Percentiles rank a stretch among this genome's conserved stretches.
These are phyloP conservation scores for Fusarium palustre DNA, from an alignment of 2,329 filamentous ascomycete genomes.

Conservation along the genomic window DNA sequence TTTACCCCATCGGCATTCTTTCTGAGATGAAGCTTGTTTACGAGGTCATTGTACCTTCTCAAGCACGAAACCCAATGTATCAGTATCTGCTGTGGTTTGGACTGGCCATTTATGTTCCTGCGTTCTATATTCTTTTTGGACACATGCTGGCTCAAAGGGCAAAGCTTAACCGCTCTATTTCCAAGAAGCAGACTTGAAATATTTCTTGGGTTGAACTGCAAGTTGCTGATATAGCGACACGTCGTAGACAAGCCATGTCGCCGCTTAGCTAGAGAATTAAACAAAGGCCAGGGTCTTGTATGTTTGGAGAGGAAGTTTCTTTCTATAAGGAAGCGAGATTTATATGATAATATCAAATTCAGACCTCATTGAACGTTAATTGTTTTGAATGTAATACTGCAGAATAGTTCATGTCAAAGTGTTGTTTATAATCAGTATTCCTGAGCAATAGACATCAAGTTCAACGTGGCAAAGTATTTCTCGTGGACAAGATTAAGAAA, in stretches of 20 bases:
- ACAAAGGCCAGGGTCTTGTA: background rate
- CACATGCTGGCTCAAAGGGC: constrained; percentile 42
- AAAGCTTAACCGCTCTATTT: constrained; percentile 1
- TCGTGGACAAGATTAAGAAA: background rate
- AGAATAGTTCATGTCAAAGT: background rate
- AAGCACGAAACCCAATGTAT: constrained; percentile 24
- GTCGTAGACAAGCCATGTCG: background rate
- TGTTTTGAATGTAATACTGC: background rate
- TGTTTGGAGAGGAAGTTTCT: background rate
- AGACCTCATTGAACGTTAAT: background rate
- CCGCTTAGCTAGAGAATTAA: background rate
- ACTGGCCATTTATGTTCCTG: constrained; percentile 22
- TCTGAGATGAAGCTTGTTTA: constrained; percentile 39
- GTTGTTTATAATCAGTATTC: background rate
- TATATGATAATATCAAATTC: background rate
- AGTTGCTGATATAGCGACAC: background rate
- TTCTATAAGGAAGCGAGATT: background rate
- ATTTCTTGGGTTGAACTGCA: rapidly evolving
- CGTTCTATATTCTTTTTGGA: constrained; percentile 33
- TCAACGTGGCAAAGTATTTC: background rate
- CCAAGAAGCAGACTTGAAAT: constrained; percentile 5
- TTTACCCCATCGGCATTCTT: constrained; percentile 36
- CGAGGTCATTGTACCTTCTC: constrained; percentile 34
- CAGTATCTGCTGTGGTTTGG: constrained; percentile 41
- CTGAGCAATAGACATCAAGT: too few relatives aligned